Conservation (phyloP, 306 rosid genomes). For the Sechiopsis laciniata region DNA sequence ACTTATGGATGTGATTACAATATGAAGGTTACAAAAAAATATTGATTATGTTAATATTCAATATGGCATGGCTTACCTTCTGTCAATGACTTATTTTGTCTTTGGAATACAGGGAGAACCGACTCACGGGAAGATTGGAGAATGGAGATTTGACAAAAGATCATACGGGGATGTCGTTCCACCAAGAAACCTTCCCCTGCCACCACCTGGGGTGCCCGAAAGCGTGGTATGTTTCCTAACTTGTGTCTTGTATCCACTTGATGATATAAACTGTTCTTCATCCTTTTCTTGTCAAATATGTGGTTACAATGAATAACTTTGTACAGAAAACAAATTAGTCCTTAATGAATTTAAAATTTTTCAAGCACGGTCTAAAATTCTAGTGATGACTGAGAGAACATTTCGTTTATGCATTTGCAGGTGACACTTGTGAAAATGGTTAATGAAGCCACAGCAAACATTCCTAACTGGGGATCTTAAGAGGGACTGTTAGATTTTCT, state of each 20-base stretch:
- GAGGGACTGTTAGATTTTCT: background rate
- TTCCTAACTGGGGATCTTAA: slow-evolving; percentile 73
- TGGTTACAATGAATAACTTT: background rate
- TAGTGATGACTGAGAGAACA: slow-evolving; percentile 9
- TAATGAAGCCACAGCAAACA: slow-evolving; percentile 76
- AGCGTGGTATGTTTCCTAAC: slow-evolving; percentile 67
- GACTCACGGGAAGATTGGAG: slow-evolving; percentile 94
- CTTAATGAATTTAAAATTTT: background rate
- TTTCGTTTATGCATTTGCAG: slow-evolving; percentile 31
- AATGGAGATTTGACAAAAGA: slow-evolving; percentile 97
- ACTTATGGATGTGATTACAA: slow-evolving; percentile 90
- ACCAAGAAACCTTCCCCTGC: slow-evolving; percentile 74
- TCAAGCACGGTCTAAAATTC: background rate
- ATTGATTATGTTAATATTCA: background rate
- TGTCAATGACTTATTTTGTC: slow-evolving; percentile 7
- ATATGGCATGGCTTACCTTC: background rate
- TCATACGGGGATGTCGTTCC: slow-evolving; percentile 44
- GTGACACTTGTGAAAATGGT: slow-evolving; percentile 89
- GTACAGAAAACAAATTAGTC: background rate
- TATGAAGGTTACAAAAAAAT: slow-evolving; percentile 56
- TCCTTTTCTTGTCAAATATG: background rate
- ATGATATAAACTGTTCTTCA: background rate
- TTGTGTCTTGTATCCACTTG: slow-evolving; percentile 23
- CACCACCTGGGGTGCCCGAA: slow-evolving; percentile 90
- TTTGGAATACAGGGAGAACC: slow-evolving; percentile 57